Conservation (phyloP, 345 rosid genomes). For the Sisymbrium irio region DNA sequence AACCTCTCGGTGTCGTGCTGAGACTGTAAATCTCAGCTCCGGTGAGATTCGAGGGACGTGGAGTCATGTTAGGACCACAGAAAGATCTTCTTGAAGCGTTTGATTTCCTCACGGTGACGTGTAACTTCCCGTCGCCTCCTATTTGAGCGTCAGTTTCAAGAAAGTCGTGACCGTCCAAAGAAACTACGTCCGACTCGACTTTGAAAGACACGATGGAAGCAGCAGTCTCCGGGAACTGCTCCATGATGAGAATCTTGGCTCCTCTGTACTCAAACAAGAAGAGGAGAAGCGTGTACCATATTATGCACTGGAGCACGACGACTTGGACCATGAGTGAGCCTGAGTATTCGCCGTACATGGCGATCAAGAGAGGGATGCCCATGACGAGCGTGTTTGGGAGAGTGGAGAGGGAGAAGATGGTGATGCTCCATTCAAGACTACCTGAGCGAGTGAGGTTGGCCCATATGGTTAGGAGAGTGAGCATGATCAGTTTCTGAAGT, state of each 20-base stretch:
- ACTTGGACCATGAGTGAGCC: slow-evolving; percentile 91
- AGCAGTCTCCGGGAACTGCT: slow-evolving; percentile 92
- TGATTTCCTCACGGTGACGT: slow-evolving; percentile 80
- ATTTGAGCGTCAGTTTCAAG: slow-evolving; percentile 83
- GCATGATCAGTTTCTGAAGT: slow-evolving; percentile 78
- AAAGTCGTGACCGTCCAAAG: slow-evolving; percentile 71
- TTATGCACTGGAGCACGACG: slow-evolving; percentile 87
- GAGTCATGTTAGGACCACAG: slow-evolving; percentile 49
- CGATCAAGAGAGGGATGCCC: slow-evolving; percentile 90
- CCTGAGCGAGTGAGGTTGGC: slow-evolving; percentile 58
- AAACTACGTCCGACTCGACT: slow-evolving; percentile 84
- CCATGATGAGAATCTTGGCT: slow-evolving; percentile 80
- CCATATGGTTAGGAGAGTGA: slow-evolving; percentile 59
- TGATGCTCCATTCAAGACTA: slow-evolving; percentile 84
- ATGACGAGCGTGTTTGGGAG: slow-evolving; percentile 91
- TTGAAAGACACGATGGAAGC: slow-evolving; percentile 83
- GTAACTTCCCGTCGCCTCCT: slow-evolving; percentile 86
- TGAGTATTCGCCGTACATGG: slow-evolving; percentile 74
- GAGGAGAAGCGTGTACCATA: slow-evolving; percentile 91
- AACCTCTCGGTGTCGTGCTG: slow-evolving; percentile 74
- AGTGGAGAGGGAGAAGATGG: slow-evolving; percentile 83
- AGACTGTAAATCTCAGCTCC: slow-evolving; percentile 85
- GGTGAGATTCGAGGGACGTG: slow-evolving; percentile 79
- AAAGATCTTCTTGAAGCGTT: slow-evolving; percentile 74
- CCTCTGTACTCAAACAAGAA: slow-evolving; percentile 89